A percentile compares a stretch with the other conserved stretches of the same genome.
Conservation (phyloP, 345 rosid genomes). For the Pistacia vera region DNA sequence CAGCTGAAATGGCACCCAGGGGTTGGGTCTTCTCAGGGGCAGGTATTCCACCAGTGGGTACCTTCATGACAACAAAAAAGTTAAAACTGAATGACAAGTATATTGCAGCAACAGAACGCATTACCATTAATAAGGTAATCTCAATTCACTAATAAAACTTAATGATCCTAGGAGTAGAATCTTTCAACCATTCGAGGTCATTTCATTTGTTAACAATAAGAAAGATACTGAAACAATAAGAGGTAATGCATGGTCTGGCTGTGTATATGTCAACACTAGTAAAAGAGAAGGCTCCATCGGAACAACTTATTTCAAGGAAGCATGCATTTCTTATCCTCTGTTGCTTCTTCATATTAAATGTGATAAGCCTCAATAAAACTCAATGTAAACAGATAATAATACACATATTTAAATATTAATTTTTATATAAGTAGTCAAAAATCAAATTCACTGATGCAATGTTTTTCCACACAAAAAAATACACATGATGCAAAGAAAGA, state of each 20-base stretch:
- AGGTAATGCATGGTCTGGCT: not conserved
- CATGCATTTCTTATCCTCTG: not conserved
- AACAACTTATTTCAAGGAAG: not conserved
- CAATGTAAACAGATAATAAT: not conserved
- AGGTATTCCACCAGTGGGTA: conserved; percentile 87
- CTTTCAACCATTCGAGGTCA: not conserved
- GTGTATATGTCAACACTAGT: not conserved
- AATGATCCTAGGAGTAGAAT: not conserved
- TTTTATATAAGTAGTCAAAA: conserved; percentile 7
- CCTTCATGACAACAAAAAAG: conserved; percentile 34
- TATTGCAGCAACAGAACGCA: conserved; percentile 11
- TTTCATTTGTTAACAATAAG: not conserved
- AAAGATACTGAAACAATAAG: not conserved
- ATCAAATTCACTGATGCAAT: conserved; percentile 7
- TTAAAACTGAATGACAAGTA: conserved; percentile 9
- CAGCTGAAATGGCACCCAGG: conserved; percentile 90
- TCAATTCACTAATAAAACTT: conserved; percentile 7
- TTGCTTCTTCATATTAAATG: not conserved
- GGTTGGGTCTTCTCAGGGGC: conserved; percentile 71
- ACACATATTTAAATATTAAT: not conserved
- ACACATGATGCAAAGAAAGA: not conserved
- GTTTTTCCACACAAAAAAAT: not conserved
- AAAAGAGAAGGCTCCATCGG: not conserved
- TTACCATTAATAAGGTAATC: not conserved
- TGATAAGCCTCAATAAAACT: not conserved